Conservation (phyloP, 1,284 basidiomycete genomes). For the Apiotrichum gamsii region DNA sequence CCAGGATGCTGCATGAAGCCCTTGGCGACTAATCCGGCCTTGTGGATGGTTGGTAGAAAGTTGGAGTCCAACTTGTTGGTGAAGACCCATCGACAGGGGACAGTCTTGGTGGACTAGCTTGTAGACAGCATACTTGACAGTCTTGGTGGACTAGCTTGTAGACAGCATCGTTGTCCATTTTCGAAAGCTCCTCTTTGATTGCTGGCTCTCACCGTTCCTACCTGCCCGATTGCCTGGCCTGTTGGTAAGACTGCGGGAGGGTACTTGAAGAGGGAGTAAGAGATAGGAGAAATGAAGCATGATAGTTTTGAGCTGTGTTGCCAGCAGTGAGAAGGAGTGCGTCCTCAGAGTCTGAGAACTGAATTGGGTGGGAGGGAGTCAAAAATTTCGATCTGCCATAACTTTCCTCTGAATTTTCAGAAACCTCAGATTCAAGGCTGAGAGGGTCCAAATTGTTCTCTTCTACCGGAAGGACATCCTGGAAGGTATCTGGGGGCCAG, state of each 20-base stretch:
- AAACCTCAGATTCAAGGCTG: too few species aligned
- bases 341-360: too few species aligned
- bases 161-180: conserved; percentile 23
- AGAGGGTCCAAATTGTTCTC: too few species aligned
- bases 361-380: too few species aligned
- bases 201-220: conserved; percentile 13
- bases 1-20: conserved; percentile 13
- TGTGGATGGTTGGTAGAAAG: conserved; percentile 8
- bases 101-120: neutral
- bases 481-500: too few species aligned
- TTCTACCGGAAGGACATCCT: too few species aligned
- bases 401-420: too few species aligned
- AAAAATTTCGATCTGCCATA: too few species aligned
- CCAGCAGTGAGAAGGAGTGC: too few species aligned
- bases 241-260: neutral
- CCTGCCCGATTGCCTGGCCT: neutral
- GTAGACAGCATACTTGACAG: conserved; percentile 20
- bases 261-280: neutral
- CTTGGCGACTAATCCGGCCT: conserved; percentile 16
- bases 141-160: too few species aligned
- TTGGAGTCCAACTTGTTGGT: conserved; percentile 14
- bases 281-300: too few species aligned
- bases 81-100: conserved; percentile 11
- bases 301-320: too few species aligned
- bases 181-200: conserved; percentile 15